These are phyloP conservation scores for Eucalyptus cloeziana DNA, from an alignment of 345 rosid genomes.

Conservation along the genomic window DNA sequence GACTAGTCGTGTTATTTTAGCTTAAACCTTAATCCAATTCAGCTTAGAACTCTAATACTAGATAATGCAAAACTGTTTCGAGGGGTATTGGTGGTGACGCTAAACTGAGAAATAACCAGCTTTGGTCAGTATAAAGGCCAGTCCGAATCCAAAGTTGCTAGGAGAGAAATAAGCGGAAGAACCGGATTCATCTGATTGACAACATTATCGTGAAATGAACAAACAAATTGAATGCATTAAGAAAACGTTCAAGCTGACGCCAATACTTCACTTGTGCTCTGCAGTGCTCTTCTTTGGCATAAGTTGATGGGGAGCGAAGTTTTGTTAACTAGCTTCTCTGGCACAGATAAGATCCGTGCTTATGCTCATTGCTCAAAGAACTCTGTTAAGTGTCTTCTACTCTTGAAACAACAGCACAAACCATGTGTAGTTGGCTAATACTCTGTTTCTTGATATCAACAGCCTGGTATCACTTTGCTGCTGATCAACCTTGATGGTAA, in stretches of 20 bases:
- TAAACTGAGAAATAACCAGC: background rate
- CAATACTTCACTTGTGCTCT: background rate
- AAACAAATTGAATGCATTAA: background rate
- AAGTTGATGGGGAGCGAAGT: slow-evolving; percentile 29
- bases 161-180: background rate
- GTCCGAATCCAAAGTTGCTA: background rate
- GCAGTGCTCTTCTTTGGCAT: slow-evolving; percentile 43
- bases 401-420: background rate
- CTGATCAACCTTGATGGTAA: slow-evolving; percentile 35
- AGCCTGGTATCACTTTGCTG: slow-evolving; percentile 36
- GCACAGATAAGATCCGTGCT: slow-evolving; percentile 14
- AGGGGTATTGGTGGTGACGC: background rate
- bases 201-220: background rate
- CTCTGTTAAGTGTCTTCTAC: background rate
- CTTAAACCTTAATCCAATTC: background rate
- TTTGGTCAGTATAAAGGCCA: background rate
- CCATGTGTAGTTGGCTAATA: background rate
- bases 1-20: background rate
- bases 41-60: background rate
- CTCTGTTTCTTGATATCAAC: background rate
- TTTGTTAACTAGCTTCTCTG: slow-evolving; percentile 10
- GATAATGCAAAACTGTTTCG: background rate
- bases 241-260: background rate
- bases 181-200: background rate
- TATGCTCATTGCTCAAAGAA: slow-evolving; percentile 29